Evolutionary conservation across 2,329 filamentous ascomycete genomes (phyloP).

Genomic region (Phyllachora maydis): DNA sequence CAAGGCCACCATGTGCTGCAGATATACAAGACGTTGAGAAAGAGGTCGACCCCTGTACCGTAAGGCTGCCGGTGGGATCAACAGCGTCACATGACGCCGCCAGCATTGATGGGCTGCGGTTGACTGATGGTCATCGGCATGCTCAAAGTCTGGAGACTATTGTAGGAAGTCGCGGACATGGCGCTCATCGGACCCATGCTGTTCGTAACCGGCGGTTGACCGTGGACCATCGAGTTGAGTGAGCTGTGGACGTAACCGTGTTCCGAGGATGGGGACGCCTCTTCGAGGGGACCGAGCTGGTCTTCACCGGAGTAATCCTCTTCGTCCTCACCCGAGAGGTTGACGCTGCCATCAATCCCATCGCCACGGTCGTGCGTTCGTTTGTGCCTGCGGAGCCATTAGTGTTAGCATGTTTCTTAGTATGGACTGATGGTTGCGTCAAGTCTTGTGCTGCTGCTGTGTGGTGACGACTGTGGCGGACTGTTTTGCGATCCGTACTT

Average conservation of each 20-base stretch:
- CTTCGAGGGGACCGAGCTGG: conserved; percentile 60
- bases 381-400: conserved; percentile 57
- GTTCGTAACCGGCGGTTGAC: conserved; percentile 8
- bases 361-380: conserved; percentile 46
- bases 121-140: conserved; percentile 45
- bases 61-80: too few relatives aligned
- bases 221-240: conserved; percentile 22
- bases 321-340: conserved; percentile 63
- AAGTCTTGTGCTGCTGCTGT: conserved; percentile 13
- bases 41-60: conserved; percentile 1
- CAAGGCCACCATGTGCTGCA: conserved; percentile 18
- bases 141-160: conserved; percentile 38
- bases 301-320: conserved; percentile 71
- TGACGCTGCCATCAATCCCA: conserved; percentile 33
- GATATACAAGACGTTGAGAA: conserved; percentile 1
- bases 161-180: conserved; percentile 20
- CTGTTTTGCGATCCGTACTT: conserved; percentile 10
- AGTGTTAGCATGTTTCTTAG: conserved; percentile 19
- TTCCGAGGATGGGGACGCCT: conserved; percentile 55
- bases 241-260: conserved; percentile 36
- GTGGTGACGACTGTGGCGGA: conserved; percentile 12
- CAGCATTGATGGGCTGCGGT: conserved; percentile 17
- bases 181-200: conserved; percentile 10
- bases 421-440: too few relatives aligned
- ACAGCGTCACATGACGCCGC: conserved; percentile 22